A percentile compares a stretch with the other conserved stretches of the same genome.
Evolutionary conservation across 176 grass and related monocot species (phyloP).

Genomic region (Oryza officinalis): DNA sequence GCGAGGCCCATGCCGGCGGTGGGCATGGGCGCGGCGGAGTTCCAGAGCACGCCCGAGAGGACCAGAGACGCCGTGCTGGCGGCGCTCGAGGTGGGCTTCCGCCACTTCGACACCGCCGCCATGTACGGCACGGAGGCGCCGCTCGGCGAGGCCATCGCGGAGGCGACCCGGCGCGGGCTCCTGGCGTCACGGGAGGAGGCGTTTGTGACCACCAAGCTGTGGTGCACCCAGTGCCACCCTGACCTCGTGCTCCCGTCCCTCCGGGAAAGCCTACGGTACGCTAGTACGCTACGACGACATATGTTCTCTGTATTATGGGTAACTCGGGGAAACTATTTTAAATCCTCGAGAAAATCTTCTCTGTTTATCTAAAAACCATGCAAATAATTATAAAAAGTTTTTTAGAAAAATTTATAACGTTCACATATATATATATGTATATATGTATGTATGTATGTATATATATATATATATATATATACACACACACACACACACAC

Average conservation of each 20-base stretch:
- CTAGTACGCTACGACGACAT: background rate
- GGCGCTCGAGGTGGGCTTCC: slow-evolving; percentile 59
- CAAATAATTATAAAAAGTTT: too few species aligned
- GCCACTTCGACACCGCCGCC: slow-evolving; percentile 70
- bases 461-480: too few species aligned
- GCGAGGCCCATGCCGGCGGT: slow-evolving; percentile 52
- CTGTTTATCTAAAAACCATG: too few species aligned
- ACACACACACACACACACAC: too few species aligned
- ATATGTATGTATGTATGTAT: too few species aligned
- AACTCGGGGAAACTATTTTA: too few species aligned
- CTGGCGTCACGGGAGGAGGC: slow-evolving; percentile 51
- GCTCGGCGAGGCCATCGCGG: slow-evolving; percentile 44
- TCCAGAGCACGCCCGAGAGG: background rate
- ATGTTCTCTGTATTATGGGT: too few species aligned
- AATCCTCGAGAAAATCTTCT: too few species aligned
- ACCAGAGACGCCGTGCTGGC: slow-evolving; percentile 40
- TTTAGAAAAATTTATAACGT: too few species aligned
- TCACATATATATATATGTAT: too few species aligned
- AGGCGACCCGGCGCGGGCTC: slow-evolving; percentile 44
- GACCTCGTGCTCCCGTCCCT: slow-evolving; percentile 59
- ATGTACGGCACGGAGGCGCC: slow-evolving; percentile 53
- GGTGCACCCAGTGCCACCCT: slow-evolving; percentile 64
- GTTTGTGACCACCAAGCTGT: slow-evolving; percentile 83
- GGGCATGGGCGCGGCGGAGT: slow-evolving; percentile 51
- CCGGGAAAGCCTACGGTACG: slow-evolving; percentile 34